Evolutionary conservation across 2,329 filamentous ascomycete genomes (phyloP).

Genomic region (Tolypocladium amazonense): DNA sequence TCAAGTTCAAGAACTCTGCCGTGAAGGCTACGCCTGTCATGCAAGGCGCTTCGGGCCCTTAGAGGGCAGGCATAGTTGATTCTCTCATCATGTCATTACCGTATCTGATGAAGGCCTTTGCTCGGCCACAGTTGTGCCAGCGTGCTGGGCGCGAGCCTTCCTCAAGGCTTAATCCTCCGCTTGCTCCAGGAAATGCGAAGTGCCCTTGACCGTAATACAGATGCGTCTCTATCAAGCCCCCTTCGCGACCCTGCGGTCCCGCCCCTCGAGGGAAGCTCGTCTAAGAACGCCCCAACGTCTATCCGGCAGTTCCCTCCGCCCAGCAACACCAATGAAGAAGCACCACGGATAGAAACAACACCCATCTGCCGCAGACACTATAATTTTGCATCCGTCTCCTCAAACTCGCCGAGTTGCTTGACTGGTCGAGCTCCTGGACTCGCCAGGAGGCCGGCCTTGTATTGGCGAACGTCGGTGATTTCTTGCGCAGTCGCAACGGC

Average conservation of each 20-base stretch:
- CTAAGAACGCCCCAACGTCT: neutral
- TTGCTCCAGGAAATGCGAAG: neutral
- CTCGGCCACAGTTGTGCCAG: neutral
- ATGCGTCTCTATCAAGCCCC: constrained; percentile 4
- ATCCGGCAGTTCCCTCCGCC: neutral
- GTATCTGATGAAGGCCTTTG: neutral
- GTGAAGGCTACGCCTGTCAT: neutral
- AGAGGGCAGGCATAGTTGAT: neutral
- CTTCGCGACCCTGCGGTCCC: neutral
- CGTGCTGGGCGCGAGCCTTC: neutral
- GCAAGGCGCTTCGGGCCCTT: neutral
- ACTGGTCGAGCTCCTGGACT: constrained; percentile 64
- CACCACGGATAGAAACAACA: neutral
- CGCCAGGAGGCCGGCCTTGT: constrained; percentile 65
- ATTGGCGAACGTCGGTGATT: constrained; percentile 70
- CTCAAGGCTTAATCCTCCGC: neutral
- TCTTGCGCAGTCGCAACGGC: constrained; percentile 32
- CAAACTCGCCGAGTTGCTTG: constrained; percentile 70
- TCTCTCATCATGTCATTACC: neutral
- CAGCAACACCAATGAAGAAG: neutral
- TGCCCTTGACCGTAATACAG: neutral
- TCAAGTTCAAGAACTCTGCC: neutral
- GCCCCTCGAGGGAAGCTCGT: neutral
- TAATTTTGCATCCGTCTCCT: constrained; percentile 76
- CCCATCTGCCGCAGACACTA: constrained; percentile 19